These are phyloP conservation scores for Debaryomyces psychrophilus DNA, from an alignment of 1,139 yeast species.

Conservation along the genomic window DNA sequence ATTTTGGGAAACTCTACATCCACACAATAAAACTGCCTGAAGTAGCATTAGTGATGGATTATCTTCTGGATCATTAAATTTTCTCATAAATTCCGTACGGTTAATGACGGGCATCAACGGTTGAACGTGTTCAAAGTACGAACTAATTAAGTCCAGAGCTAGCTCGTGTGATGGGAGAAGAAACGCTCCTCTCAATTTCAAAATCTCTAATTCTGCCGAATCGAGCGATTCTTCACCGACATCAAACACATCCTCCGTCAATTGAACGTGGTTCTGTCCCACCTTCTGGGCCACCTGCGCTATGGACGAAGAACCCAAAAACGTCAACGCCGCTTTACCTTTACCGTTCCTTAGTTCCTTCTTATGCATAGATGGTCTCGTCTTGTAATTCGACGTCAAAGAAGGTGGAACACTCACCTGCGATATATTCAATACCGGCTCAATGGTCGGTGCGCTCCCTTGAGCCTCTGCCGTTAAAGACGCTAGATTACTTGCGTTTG, in stretches of 20 bases:
- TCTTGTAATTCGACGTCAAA: conserved; percentile 45
- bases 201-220: conserved; percentile 67
- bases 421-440: conserved; percentile 49
- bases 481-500: neutral
- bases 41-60: conserved; percentile 70
- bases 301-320: conserved; percentile 46
- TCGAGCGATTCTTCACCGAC: conserved; percentile 48
- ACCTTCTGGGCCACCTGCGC: conserved; percentile 46
- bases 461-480: neutral
- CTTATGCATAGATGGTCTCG: conserved; percentile 44
- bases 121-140: conserved; percentile 68
- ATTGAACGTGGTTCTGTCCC: conserved; percentile 49
- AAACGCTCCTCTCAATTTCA: conserved; percentile 73
- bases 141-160: conserved; percentile 62
- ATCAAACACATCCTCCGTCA: conserved; percentile 47
- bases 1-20: conserved; percentile 63
- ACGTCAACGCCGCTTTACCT: conserved; percentile 39
- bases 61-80: conserved; percentile 58
- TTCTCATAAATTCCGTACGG: conserved; percentile 61
- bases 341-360: conserved; percentile 35
- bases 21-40: conserved; percentile 71
- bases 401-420: conserved; percentile 51
- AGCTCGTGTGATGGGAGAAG: conserved; percentile 64
- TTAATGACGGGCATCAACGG: conserved; percentile 76
- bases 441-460: conserved; percentile 20